These are phyloP conservation scores for Paracorniculantispora psalliotae DNA, from an alignment of 2,329 filamentous ascomycete species.

Conservation along the genomic window DNA sequence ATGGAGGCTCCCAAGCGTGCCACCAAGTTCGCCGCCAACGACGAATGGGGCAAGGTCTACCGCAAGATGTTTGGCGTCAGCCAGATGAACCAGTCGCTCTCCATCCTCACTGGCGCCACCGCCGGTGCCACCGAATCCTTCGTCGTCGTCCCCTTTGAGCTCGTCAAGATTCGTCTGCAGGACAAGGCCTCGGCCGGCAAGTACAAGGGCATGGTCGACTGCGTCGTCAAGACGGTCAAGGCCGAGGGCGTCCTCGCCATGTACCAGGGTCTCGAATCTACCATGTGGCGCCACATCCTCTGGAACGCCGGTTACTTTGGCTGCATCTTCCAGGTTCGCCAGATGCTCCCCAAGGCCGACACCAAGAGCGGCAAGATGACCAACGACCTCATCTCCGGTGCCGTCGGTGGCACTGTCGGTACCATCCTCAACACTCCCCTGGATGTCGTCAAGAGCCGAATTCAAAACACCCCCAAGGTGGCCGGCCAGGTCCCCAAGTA, in stretches of 20 bases:
- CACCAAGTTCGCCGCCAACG: constrained; percentile 98
- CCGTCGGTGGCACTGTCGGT: constrained; percentile 80
- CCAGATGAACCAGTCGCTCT: constrained; percentile 89
- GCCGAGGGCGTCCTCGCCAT: constrained; percentile 80
- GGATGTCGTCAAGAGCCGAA: constrained; percentile 97
- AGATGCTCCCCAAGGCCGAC: constrained; percentile 73
- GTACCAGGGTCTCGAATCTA: constrained; percentile 96
- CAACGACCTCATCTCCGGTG: constrained; percentile 84
- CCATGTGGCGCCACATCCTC: constrained; percentile 83
- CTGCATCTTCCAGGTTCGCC: constrained; percentile 94
- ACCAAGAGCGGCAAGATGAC: constrained; percentile 75
- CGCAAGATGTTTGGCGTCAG: constrained; percentile 75
- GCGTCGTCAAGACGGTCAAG: constrained; percentile 73
- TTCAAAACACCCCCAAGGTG: constrained; percentile 87
- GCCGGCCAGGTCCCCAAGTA: constrained; percentile 85
- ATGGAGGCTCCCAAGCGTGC: constrained; percentile 95
- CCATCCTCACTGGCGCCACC: constrained; percentile 87
- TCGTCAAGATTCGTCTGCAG: constrained; percentile 97
- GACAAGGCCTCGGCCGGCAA: constrained; percentile 89
- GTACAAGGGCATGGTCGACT: constrained; percentile 78
- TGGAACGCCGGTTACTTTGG: constrained; percentile 98
- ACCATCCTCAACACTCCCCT: constrained; percentile 92
- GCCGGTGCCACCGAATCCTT: constrained; percentile 95
- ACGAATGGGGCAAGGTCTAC: constrained; percentile 96
- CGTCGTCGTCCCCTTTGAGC: constrained; percentile 95